A percentile compares a stretch with the other conserved stretches of the same genome.
Evolutionary conservation across 306 rosid species (phyloP).

Genomic region (Vigna angularis): DNA sequence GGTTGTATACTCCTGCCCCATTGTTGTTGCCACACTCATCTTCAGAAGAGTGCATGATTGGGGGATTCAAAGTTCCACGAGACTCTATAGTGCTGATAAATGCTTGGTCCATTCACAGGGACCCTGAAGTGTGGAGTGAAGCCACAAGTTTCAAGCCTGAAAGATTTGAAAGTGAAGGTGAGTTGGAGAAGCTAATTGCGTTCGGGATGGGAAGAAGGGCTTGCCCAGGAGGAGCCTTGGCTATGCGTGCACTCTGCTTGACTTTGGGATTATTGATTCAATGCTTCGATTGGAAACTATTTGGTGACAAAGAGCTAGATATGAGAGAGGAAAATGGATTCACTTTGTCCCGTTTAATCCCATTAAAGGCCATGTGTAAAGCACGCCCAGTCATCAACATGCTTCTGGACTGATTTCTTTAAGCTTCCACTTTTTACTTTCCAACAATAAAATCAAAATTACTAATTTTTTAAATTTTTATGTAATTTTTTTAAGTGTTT

Average conservation of each 20-base stretch:
- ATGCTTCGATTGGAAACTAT: constrained; percentile 40
- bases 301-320: constrained; percentile 13
- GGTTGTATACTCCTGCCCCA: constrained; percentile 55
- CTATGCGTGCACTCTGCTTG: constrained; percentile 30
- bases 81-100: constrained; percentile 57
- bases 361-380: constrained; percentile 31
- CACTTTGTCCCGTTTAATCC: neutral
- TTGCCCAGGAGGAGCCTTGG: constrained; percentile 40
- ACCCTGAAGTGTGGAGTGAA: constrained; percentile 57
- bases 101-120: constrained; percentile 67
- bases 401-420: neutral
- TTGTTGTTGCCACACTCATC: constrained; percentile 58
- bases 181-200: constrained; percentile 26
- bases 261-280: constrained; percentile 41
- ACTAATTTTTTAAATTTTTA: too few species aligned
- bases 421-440: too few species aligned
- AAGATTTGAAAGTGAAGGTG: constrained; percentile 45
- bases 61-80: constrained; percentile 49
- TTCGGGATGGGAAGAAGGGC: constrained; percentile 46
- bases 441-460: too few species aligned
- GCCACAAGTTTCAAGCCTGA: constrained; percentile 49
- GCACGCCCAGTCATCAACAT: neutral
- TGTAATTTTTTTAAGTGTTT: too few species aligned
- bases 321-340: constrained; percentile 32
- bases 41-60: constrained; percentile 50